These are phyloP conservation scores for Pyrus communis DNA, from an alignment of 306 rosid genomes.

Conservation along the genomic window DNA sequence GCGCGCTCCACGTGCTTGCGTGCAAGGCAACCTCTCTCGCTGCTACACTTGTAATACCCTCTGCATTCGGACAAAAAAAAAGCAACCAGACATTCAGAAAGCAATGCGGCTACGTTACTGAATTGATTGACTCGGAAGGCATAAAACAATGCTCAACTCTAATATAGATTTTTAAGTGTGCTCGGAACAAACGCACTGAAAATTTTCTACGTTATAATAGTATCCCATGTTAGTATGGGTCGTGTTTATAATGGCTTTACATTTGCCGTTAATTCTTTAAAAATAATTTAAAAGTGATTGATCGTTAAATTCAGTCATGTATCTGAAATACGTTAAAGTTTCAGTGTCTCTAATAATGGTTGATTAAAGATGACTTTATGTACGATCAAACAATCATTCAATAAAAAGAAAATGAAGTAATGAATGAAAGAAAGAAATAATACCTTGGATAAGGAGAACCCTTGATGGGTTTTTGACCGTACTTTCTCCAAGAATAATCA, in stretches of 20 bases:
- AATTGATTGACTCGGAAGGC: not conserved
- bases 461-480: constrained; percentile 91
- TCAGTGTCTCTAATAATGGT: too few relatives aligned
- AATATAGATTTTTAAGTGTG: too few relatives aligned
- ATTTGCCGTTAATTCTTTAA: too few relatives aligned
- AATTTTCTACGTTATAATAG: too few relatives aligned
- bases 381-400: not conserved
- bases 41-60: constrained; percentile 83
- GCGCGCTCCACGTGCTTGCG: constrained; percentile 89
- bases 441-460: constrained; percentile 93
- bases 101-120: not conserved
- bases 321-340: too few relatives aligned
- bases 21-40: constrained; percentile 75
- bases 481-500: constrained; percentile 79
- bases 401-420: not conserved
- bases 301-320: too few relatives aligned
- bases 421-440: not conserved
- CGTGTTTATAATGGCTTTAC: too few relatives aligned
- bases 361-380: too few relatives aligned
- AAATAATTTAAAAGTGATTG: too few relatives aligned
- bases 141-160: not conserved
- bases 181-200: too few relatives aligned
- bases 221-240: too few relatives aligned
- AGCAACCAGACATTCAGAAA: not conserved
- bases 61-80: constrained; percentile 19